These are phyloP conservation scores for Didymella pomorum DNA, from an alignment of 2,329 filamentous ascomycete species.

Conservation along the genomic window DNA sequence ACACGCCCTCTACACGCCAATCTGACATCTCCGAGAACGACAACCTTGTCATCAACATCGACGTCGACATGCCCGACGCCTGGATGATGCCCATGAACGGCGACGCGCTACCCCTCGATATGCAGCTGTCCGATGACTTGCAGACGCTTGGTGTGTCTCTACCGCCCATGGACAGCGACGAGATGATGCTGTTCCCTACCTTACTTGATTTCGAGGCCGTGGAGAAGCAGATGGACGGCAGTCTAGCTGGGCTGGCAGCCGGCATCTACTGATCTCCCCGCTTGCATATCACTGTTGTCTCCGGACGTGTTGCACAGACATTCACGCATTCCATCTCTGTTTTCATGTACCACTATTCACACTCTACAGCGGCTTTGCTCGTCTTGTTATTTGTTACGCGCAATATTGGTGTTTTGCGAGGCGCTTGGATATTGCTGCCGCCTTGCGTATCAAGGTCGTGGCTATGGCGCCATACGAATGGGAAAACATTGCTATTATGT, in stretches of 20 bases:
- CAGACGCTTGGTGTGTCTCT: slow-evolving; percentile 42
- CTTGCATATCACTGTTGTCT: not conserved
- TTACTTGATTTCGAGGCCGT: slow-evolving; percentile 47
- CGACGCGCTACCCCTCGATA: slow-evolving; percentile 41
- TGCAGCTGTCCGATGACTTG: slow-evolving; percentile 44
- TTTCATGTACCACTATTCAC: slow-evolving; percentile 13
- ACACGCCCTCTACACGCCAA: slow-evolving; percentile 48
- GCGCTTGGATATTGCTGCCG: slow-evolving; percentile 7
- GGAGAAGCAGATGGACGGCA: slow-evolving; percentile 45
- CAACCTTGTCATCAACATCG: slow-evolving; percentile 51
- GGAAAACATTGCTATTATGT: slow-evolving; percentile 5
- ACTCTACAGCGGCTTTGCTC: not conserved
- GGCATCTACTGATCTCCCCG: slow-evolving; percentile 14
- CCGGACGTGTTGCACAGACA: slow-evolving; percentile 3
- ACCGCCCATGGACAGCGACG: slow-evolving; percentile 46
- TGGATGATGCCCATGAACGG: slow-evolving; percentile 41
- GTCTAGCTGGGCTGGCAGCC: slow-evolving; percentile 25
- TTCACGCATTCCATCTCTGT: not conserved
- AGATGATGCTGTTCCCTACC: slow-evolving; percentile 46
- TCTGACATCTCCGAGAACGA: slow-evolving; percentile 56
- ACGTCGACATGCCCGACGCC: slow-evolving; percentile 46
- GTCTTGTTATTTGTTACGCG: not conserved
- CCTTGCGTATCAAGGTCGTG: not conserved
- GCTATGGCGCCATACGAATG: slow-evolving; percentile 3
- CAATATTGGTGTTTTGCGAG: not conserved